These are phyloP conservation scores for Oryza coarctata DNA, from an alignment of 176 grass and related monocot genomes.

Conservation along the genomic window DNA sequence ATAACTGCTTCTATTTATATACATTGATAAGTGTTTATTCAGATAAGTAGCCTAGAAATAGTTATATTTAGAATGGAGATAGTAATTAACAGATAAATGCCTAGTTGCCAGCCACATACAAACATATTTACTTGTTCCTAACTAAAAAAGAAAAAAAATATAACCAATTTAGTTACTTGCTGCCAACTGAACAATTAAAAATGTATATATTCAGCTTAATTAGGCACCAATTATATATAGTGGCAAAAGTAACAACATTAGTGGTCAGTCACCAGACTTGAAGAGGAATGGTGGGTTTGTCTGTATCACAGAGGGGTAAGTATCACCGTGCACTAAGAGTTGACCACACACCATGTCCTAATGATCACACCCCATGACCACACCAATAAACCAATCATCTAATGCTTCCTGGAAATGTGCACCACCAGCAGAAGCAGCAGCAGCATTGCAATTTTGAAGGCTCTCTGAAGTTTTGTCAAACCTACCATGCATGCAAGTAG, in stretches of 20 bases:
- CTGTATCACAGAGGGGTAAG: slow-evolving; percentile 41
- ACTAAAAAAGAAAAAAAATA: not conserved
- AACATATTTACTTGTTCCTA: not conserved
- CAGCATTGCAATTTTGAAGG: slow-evolving; percentile 4
- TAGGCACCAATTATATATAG: not conserved
- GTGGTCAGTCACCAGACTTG: not conserved
- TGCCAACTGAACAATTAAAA: not conserved
- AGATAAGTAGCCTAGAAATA: no score
- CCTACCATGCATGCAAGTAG: not conserved
- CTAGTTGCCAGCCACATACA: not conserved
- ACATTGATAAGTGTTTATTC: no score
- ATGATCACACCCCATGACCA: slow-evolving; percentile 42
- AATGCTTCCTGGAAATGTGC: slow-evolving; percentile 25
- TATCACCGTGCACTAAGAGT: slow-evolving; percentile 55
- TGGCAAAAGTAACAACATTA: not conserved
- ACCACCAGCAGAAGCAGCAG: not conserved
- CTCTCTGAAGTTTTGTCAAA: slow-evolving; percentile 4
- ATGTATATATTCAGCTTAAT: not conserved
- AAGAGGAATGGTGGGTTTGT: slow-evolving; percentile 44
- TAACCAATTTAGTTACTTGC: not conserved
- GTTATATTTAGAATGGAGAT: no score
- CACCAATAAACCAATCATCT: slow-evolving; percentile 45
- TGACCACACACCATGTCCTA: slow-evolving; percentile 40
- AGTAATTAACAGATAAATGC: not conserved
- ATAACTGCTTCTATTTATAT: no score